Conservation (phyloP, 1,139 yeast genomes). For the Casaregolazyma lundiana region DNA sequence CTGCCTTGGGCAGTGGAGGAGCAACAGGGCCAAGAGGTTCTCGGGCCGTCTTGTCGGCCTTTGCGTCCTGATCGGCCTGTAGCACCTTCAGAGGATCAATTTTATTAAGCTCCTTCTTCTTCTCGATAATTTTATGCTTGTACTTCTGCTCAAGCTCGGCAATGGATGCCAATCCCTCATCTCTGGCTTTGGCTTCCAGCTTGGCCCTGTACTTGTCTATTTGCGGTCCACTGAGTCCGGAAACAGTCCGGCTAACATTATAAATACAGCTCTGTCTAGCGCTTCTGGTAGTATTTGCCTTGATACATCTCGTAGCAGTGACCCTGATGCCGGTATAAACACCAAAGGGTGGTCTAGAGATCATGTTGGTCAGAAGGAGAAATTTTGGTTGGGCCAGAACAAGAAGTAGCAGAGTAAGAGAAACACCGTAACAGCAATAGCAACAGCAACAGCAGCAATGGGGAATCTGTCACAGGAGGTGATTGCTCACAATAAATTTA, state of each 20-base stretch:
- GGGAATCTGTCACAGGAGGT: too few species aligned
- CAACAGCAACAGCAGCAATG: too few species aligned
- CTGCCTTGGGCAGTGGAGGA: conserved; percentile 15
- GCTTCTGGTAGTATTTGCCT: not conserved
- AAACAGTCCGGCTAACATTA: not conserved
- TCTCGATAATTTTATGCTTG: conserved; percentile 55
- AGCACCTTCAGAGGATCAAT: conserved; percentile 69
- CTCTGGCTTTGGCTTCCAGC: conserved; percentile 46
- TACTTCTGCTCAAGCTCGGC: conserved; percentile 61
- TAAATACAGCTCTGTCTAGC: not conserved
- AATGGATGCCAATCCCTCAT: conserved; percentile 45
- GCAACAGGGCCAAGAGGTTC: conserved; percentile 6
- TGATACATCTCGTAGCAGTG: not conserved
- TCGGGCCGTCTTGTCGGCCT: conserved; percentile 1
- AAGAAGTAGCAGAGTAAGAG: not conserved
- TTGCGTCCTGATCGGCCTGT: conserved; percentile 1
- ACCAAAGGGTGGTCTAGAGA: not conserved
- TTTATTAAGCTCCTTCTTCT: conserved; percentile 52
- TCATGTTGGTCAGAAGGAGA: not conserved
- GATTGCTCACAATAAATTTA: too few species aligned
- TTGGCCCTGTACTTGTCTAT: conserved; percentile 37
- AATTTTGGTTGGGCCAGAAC: not conserved
- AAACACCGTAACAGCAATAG: not conserved
- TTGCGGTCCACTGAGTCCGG: conserved; percentile 12
- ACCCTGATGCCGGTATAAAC: not conserved